phyloP scores from a whole-genome alignment of 192 early-diverging fungal genomes.

The Podila clonocystis region DNA sequence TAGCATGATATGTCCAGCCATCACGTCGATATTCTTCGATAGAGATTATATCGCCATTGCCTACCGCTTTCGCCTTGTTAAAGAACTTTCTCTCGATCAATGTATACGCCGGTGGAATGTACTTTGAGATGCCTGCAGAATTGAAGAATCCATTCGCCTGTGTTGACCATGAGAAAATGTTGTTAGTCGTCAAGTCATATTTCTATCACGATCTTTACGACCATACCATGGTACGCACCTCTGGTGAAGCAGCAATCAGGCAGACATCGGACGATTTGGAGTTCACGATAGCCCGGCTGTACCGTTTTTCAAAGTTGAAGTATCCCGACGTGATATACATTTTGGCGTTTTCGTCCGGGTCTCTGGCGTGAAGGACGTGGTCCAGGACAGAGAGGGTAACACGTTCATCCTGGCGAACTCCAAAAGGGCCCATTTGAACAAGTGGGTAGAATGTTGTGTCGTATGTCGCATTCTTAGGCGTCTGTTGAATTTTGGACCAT shows the following conservation, averaged over 20 bases:
- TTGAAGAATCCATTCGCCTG: conserved; percentile 94
- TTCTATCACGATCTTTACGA: neutral
- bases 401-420: conserved; percentile 81
- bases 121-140: conserved; percentile 85
- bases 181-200: no score
- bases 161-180: neutral
- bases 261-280: conserved; percentile 67
- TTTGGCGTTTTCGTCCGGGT: conserved; percentile 58
- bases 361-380: conserved; percentile 22
- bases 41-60: conserved; percentile 61
- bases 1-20: conserved; percentile 97
- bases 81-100: conserved; percentile 82
- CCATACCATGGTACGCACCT: conserved; percentile 56
- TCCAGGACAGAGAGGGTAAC: conserved; percentile 73
- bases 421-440: conserved; percentile 88
- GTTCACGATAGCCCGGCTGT: conserved; percentile 69
- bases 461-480: conserved; percentile 10
- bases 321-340: conserved; percentile 89
- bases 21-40: conserved; percentile 81
- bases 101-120: conserved; percentile 93
- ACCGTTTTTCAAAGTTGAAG: conserved; percentile 86
- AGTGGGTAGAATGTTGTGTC: conserved; percentile 84
- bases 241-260: conserved; percentile 86
- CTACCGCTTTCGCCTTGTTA: conserved; percentile 50
- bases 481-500: conserved; percentile 39